Evolutionary conservation across 257 asterid genomes (phyloP).

Genomic region (Cordia subcordata): DNA sequence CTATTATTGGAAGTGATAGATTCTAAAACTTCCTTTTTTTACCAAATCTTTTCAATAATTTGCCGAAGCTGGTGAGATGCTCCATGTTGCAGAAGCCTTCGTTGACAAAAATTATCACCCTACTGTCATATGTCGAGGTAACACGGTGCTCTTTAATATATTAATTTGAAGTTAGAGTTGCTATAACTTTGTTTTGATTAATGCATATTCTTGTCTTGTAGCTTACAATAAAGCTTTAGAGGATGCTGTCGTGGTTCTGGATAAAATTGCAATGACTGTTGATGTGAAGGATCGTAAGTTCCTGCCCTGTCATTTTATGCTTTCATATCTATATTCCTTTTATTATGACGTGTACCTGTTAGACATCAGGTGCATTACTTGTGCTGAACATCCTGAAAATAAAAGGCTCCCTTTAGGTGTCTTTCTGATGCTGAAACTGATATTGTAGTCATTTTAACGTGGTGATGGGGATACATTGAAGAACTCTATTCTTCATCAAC

Average conservation of each 20-base stretch:
- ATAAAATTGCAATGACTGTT: constrained; percentile 79
- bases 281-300: constrained; percentile 88
- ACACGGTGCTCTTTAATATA: background rate
- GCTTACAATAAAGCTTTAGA: constrained; percentile 93
- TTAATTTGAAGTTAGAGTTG: background rate
- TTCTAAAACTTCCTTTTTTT: background rate
- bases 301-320: background rate
- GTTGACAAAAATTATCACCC: constrained; percentile 89
- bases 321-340: background rate
- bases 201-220: constrained; percentile 25
- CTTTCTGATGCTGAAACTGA: too few species aligned
- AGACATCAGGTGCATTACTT: too few species aligned
- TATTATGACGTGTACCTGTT: too few species aligned
- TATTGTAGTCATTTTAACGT: too few species aligned
- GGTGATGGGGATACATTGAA: too few species aligned
- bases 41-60: background rate
- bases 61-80: constrained; percentile 97
- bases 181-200: constrained; percentile 12
- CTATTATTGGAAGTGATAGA: background rate
- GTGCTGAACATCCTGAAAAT: too few species aligned
- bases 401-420: too few species aligned
- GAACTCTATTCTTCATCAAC: too few species aligned
- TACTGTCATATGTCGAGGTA: constrained; percentile 92
- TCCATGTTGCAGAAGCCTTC: constrained; percentile 98
- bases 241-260: constrained; percentile 79